phyloP scores from a whole-genome alignment of 768 basidiomycete species.

The Clitopilus passeckerianus region DNA sequence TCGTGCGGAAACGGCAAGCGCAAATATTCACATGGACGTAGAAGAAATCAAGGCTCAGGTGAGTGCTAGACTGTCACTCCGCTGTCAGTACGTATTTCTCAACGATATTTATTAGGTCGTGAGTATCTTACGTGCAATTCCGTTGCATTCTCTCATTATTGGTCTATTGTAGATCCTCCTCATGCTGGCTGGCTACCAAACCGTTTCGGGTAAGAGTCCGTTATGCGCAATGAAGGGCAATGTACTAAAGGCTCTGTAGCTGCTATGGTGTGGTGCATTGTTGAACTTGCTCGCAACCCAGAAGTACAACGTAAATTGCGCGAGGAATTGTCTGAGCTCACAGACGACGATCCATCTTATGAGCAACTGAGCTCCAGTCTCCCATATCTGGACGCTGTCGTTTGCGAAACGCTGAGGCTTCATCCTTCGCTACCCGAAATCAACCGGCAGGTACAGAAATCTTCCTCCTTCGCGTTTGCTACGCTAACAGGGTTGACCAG shows the following conservation, averaged over 20 bases:
- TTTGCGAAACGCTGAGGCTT: slow-evolving; percentile 31
- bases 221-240: too few species aligned
- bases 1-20: slow-evolving; percentile 25
- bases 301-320: slow-evolving; percentile 44
- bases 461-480: background rate
- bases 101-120: too few species aligned
- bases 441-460: slow-evolving; percentile 20
- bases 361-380: slow-evolving; percentile 25
- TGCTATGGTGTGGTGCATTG: slow-evolving; percentile 50
- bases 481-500: slow-evolving; percentile 9
- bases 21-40: slow-evolving; percentile 25
- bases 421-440: slow-evolving; percentile 27
- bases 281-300: slow-evolving; percentile 43
- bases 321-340: slow-evolving; percentile 40
- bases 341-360: slow-evolving; percentile 44
- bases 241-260: slow-evolving; percentile 15
- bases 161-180: slow-evolving; percentile 18
- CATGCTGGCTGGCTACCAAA: slow-evolving; percentile 48
- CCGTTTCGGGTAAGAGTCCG: slow-evolving; percentile 45
- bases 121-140: too few species aligned
- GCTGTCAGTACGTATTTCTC: too few species aligned
- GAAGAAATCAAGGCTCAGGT: slow-evolving; percentile 32
- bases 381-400: slow-evolving; percentile 38
- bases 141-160: too few species aligned
- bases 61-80: too few species aligned